A percentile compares a stretch with the other conserved stretches of the same genome.
Evolutionary conservation across 768 basidiomycete genomes (phyloP).

Genomic region (Pulveroboletus frians): DNA sequence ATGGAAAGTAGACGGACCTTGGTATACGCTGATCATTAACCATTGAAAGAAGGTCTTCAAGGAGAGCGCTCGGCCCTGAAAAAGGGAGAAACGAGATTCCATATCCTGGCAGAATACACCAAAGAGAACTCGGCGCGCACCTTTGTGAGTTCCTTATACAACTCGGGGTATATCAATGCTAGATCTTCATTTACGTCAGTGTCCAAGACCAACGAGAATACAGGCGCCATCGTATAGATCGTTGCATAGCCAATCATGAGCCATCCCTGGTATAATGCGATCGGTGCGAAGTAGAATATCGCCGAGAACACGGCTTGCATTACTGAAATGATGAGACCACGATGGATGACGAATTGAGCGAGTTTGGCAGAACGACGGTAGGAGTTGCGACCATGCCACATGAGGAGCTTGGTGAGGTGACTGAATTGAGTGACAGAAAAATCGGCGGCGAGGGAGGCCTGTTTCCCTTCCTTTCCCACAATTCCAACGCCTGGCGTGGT

Average conservation of each 20-base stretch:
- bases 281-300: constrained; percentile 92
- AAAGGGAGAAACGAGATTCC: background rate
- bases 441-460: constrained; percentile 97
- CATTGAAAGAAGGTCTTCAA: constrained; percentile 99
- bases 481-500: constrained; percentile 76
- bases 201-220: constrained; percentile 95
- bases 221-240: constrained; percentile 96
- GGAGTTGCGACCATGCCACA: constrained; percentile 98
- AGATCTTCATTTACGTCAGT: constrained; percentile 94
- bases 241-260: constrained; percentile 96
- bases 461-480: constrained; percentile 98
- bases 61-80: constrained; percentile 84
- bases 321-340: constrained; percentile 92
- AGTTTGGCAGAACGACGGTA: constrained; percentile 97
- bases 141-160: constrained; percentile 98
- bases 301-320: constrained; percentile 97
- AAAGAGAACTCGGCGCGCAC: constrained; percentile 31
- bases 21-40: constrained; percentile 96
- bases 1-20: constrained; percentile 51
- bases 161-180: constrained; percentile 90
- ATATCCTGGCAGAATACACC: background rate
- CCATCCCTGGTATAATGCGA: constrained; percentile 98
- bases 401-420: constrained; percentile 87
- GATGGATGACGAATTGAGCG: constrained; percentile 97
- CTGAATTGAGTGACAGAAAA: constrained; percentile 98